phyloP scores from a whole-genome alignment of 2,329 filamentous ascomycete genomes.

The Colletotrichum sp. region DNA sequence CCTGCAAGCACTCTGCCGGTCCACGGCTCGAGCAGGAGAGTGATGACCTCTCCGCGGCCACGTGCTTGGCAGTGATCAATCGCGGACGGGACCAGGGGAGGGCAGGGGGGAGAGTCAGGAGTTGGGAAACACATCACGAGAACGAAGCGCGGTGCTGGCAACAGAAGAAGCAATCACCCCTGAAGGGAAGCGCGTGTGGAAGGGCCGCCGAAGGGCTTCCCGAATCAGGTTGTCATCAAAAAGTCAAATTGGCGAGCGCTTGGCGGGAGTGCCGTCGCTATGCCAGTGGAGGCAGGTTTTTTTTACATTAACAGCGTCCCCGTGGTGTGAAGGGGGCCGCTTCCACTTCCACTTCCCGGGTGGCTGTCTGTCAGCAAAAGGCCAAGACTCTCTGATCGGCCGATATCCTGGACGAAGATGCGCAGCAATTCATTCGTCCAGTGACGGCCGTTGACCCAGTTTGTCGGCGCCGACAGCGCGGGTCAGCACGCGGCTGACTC shows the following conservation, averaged over 20 bases:
- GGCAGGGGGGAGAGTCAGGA: not conserved
- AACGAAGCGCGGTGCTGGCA: not conserved
- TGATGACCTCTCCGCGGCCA: not conserved
- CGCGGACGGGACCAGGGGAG: not conserved
- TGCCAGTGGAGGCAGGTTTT: not conserved
- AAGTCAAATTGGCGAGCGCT: slow-evolving; percentile 6
- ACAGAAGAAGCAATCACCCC: not conserved
- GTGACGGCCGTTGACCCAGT: not conserved
- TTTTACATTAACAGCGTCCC: not conserved
- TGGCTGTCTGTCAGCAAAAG: not conserved
- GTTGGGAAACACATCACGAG: slow-evolving; percentile 6
- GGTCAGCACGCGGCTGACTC: not conserved
- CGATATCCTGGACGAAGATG: not conserved
- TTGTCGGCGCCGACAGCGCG: not conserved
- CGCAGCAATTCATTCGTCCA: not conserved
- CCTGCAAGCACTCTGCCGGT: not conserved
- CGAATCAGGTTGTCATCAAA: not conserved
- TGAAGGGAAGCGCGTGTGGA: not conserved
- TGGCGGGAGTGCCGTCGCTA: not conserved
- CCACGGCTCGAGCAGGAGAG: not conserved
- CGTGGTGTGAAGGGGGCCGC: not conserved
- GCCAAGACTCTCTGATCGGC: not conserved
- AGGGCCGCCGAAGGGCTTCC: not conserved
- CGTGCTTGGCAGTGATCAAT: slow-evolving; percentile 6
- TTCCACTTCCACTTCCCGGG: not conserved